Percentiles rank a stretch among this genome's conserved stretches.
These are phyloP conservation scores for Sclerotiophoma versabilis DNA, from an alignment of 2,329 filamentous ascomycete species.

Conservation along the genomic window DNA sequence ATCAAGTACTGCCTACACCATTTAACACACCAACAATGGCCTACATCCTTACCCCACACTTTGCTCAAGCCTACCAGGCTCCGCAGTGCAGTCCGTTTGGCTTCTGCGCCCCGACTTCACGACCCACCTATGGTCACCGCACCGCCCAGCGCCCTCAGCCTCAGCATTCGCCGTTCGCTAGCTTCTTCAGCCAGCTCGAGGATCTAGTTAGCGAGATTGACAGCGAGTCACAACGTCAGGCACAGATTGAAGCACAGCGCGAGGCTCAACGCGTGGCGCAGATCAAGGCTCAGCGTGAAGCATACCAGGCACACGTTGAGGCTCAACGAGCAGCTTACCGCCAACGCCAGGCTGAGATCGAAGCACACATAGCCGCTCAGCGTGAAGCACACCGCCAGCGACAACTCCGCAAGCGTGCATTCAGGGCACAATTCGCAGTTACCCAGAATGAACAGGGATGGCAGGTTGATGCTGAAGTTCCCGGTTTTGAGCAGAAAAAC, in stretches of 20 bases:
- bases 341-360: slow-evolving; percentile 27
- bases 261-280: slow-evolving; percentile 28
- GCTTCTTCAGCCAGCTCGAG: slow-evolving; percentile 45
- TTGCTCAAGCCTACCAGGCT: slow-evolving; percentile 40
- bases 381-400: slow-evolving; percentile 38
- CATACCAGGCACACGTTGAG: slow-evolving; percentile 33
- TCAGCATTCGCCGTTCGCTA: slow-evolving; percentile 36
- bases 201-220: slow-evolving; percentile 43
- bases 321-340: slow-evolving; percentile 27
- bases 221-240: slow-evolving; percentile 34
- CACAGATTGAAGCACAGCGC: slow-evolving; percentile 32
- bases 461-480: slow-evolving; percentile 42
- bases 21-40: slow-evolving; percentile 36
- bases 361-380: slow-evolving; percentile 37
- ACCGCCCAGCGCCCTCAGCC: slow-evolving; percentile 16
- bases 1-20: slow-evolving; percentile 2
- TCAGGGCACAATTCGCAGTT: slow-evolving; percentile 42
- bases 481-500: slow-evolving; percentile 45
- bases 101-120: slow-evolving; percentile 31
- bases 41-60: slow-evolving; percentile 43
- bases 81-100: slow-evolving; percentile 40
- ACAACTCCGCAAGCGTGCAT: slow-evolving; percentile 40
- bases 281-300: slow-evolving; percentile 34
- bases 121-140: slow-evolving; percentile 30
- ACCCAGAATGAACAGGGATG: slow-evolving; percentile 40